Evolutionary conservation across 1,139 yeast genomes (phyloP).

Genomic region (Candida buenavistaensis): DNA sequence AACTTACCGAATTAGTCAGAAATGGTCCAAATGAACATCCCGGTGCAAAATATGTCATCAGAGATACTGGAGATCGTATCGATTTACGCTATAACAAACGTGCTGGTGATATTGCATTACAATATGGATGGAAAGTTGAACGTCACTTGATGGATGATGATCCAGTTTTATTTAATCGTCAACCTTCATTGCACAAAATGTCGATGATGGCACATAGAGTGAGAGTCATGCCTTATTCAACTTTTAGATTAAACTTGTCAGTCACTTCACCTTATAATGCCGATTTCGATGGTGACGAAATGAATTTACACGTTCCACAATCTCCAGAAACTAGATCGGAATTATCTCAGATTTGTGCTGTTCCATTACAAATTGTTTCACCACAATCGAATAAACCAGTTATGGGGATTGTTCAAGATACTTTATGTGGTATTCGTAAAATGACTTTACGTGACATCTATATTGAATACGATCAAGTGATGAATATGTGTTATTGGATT

Average conservation of each 20-base stretch:
- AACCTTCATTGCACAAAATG: conserved; percentile 98
- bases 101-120: conserved; percentile 96
- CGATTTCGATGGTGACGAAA: conserved; percentile 99
- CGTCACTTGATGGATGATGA: conserved; percentile 97
- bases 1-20: conserved; percentile 87
- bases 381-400: conserved; percentile 99
- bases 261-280: conserved; percentile 99
- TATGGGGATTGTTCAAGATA: conserved; percentile 99
- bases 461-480: conserved; percentile 88
- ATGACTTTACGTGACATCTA: conserved; percentile 90
- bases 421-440: conserved; percentile 94
- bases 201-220: conserved; percentile 99
- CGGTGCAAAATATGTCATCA: conserved; percentile 96
- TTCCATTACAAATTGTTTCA: conserved; percentile 94
- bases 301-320: conserved; percentile 99
- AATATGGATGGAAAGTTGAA: conserved; percentile 99
- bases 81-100: conserved; percentile 95
- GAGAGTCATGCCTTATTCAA: conserved; percentile 97
- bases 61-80: conserved; percentile 98
- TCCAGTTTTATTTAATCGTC: conserved; percentile 97
- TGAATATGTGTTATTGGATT: conserved; percentile 96
- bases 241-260: conserved; percentile 92
- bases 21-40: conserved; percentile 99
- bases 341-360: conserved; percentile 91
- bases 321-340: conserved; percentile 98